Evolutionary conservation across 805 yeast species (phyloP), one percentile per base, ranked within the genome.

Genomic region (Candida sonorensis): DNA sequence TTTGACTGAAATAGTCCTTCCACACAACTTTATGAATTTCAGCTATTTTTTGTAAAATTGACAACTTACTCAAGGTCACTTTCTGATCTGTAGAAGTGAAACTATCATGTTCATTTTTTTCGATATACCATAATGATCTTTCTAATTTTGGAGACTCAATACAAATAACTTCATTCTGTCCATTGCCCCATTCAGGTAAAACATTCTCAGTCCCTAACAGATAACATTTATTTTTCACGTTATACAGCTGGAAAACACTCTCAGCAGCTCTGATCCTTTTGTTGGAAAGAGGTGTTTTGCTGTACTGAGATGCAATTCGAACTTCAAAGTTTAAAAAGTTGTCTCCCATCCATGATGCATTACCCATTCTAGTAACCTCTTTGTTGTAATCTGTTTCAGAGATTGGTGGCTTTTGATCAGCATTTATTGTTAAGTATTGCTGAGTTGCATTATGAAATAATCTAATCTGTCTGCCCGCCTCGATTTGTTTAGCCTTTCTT

Each of bases 91-190:
- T 57, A 32, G 43, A 59, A 4, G 33, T 31, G 36, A 68, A 53
- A 34, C 58, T 46, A 11, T 81, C 82, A 53, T 78, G 81, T 17
- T 54, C 51, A 45, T 81, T 80, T 37, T 60, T 60, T 51, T 87
- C 96, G 42, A 88, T 59, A 47, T 64, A 74, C 83, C 95, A 88
- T 29, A 78, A 55, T 1, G 94, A 69, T 51, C 80, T 75, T 17
- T 74, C 72, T 34, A 66, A 54, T 12, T 75, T 72, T 10, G 97
- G 92, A 17, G 73, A 74, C 31, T 77, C 79, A 33, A 86, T 70
- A 55, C 98, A 92, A 25, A 86, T 61, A 9, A 90, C 94, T 63
- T 92, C 98, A 58, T 81, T 84, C 54, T 87, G 96, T 37, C 67
- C 68, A 45, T 69, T 72, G 2, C 83, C 97, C 94, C 94, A 83